These are phyloP conservation scores for Suillus variegatus DNA, from an alignment of 768 basidiomycete genomes.

Conservation along the genomic window DNA sequence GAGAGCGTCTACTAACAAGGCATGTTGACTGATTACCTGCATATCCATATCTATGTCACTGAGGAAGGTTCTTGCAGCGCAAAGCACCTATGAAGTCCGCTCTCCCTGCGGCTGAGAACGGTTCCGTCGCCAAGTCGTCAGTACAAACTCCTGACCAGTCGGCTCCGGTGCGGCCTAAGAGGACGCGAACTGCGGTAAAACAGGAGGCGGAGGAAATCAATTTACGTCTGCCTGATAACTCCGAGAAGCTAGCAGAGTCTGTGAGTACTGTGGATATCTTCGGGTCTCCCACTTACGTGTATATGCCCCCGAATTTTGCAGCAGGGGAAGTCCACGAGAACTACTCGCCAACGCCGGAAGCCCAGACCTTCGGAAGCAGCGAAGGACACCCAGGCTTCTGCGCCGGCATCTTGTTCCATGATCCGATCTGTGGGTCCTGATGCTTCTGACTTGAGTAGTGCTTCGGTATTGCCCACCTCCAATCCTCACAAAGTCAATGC, in stretches of 20 bases:
- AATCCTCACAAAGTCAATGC: conserved; percentile 13
- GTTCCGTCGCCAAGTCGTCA: conserved; percentile 12
- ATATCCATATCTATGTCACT: background rate
- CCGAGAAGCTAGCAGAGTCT: conserved; percentile 4
- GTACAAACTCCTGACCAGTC: conserved; percentile 21
- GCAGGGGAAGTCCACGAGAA: conserved; percentile 17
- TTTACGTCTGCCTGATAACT: conserved; percentile 7
- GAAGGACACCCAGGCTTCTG: conserved; percentile 18
- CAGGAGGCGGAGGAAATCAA: conserved; percentile 25
- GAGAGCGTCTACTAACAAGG: conserved; percentile 28
- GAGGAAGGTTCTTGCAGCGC: conserved; percentile 29
- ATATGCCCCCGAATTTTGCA: conserved; percentile 7
- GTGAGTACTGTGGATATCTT: conserved; percentile 18
- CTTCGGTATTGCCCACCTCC: background rate
- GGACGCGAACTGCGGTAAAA: conserved; percentile 29
- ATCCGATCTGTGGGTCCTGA: conserved; percentile 1
- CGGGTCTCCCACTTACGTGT: background rate
- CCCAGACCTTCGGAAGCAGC: conserved; percentile 17
- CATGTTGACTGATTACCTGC: background rate
- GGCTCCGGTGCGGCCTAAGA: conserved; percentile 31
- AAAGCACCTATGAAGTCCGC: conserved; percentile 26
- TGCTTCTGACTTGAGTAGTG: background rate
- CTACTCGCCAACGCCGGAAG: conserved; percentile 27
- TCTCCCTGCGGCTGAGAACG: conserved; percentile 19
- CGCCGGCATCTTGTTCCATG: conserved; percentile 15